Conservation (phyloP, 768 basidiomycete species). For the Phanerochaete sordida region DNA sequence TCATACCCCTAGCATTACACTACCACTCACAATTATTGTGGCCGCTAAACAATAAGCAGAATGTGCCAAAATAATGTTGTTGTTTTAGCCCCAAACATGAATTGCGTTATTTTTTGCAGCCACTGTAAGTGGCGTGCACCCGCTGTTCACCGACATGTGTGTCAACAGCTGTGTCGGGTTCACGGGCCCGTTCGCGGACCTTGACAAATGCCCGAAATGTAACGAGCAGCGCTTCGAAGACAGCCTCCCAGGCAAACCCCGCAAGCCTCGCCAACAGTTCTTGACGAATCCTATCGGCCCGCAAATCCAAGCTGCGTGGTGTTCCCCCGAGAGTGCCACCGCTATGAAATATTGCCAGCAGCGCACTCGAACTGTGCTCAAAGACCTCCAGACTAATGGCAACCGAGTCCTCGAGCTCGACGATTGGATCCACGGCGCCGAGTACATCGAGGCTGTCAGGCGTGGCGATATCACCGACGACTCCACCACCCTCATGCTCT, state of each 20-base stretch:
- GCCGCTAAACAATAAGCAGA: no score
- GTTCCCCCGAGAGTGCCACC: slow-evolving; percentile 7
- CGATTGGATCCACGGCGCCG: slow-evolving; percentile 11
- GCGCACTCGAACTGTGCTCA: slow-evolving; percentile 5
- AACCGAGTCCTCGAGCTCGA: background rate
- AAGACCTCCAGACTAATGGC: background rate
- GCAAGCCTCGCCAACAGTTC: slow-evolving; percentile 3
- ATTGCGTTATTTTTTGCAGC: no score
- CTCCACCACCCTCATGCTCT: slow-evolving; percentile 11
- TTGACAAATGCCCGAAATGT: slow-evolving; percentile 15
- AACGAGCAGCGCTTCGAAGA: slow-evolving; percentile 5
- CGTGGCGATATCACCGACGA: slow-evolving; percentile 12
- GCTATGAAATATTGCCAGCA: slow-evolving; percentile 9
- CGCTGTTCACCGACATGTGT: slow-evolving; percentile 11
- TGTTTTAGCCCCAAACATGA: no score
- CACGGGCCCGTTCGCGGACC: slow-evolving; percentile 10
- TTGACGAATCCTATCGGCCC: slow-evolving; percentile 15
- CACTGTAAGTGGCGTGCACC: slow-evolving; percentile 10
- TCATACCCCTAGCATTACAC: no score
- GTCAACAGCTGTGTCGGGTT: slow-evolving; percentile 12
- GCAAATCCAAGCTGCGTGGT: slow-evolving; percentile 15
- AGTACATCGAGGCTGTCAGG: slow-evolving; percentile 14
- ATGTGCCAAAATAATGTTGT: no score
- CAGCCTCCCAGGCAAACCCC: no score
- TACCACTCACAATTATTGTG: no score